Percentiles rank a stretch among this genome's conserved stretches.
Conservation (phyloP, 2,329 filamentous ascomycete species). For the Curvularia sp. region DNA sequence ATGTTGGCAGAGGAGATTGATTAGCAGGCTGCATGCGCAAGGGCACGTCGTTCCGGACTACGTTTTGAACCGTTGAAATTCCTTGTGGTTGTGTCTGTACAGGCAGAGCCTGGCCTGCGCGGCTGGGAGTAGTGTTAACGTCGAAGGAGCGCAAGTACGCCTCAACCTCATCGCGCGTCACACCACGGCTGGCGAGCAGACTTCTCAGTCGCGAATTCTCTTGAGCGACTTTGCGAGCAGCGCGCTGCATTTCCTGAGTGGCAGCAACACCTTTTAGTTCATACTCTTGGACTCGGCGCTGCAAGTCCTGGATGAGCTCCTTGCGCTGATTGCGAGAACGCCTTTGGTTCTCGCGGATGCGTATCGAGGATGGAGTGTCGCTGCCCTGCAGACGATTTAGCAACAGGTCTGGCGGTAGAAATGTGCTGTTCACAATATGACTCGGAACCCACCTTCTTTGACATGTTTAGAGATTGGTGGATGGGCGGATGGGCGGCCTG, state of each 20-base stretch:
- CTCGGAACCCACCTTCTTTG: slow-evolving; percentile 9
- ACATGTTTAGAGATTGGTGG: slow-evolving; percentile 1
- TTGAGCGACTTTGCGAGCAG: slow-evolving; percentile 69
- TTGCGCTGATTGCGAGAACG: slow-evolving; percentile 73
- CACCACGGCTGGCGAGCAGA: slow-evolving; percentile 56
- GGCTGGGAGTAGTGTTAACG: neutral
- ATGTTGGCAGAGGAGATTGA: neutral
- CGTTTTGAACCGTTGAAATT: neutral
- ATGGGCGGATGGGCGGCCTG: neutral
- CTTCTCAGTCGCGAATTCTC: slow-evolving; percentile 70
- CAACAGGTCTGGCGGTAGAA: neutral
- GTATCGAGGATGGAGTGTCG: slow-evolving; percentile 48
- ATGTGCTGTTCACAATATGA: neutral
- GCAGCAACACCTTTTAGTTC: slow-evolving; percentile 70
- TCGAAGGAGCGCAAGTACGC: slow-evolving; percentile 27
- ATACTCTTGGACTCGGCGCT: slow-evolving; percentile 66
- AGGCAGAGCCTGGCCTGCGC: neutral
- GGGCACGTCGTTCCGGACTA: neutral
- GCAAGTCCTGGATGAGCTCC: slow-evolving; percentile 73
- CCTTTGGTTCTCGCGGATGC: slow-evolving; percentile 77
- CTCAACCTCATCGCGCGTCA: slow-evolving; percentile 31
- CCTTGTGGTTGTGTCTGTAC: neutral
- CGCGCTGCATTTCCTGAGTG: slow-evolving; percentile 71
- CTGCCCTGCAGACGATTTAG: slow-evolving; percentile 14
- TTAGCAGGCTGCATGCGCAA: neutral